These are phyloP conservation scores for Lepidium aucheri DNA, from an alignment of 345 rosid genomes.

Conservation along the genomic window DNA sequence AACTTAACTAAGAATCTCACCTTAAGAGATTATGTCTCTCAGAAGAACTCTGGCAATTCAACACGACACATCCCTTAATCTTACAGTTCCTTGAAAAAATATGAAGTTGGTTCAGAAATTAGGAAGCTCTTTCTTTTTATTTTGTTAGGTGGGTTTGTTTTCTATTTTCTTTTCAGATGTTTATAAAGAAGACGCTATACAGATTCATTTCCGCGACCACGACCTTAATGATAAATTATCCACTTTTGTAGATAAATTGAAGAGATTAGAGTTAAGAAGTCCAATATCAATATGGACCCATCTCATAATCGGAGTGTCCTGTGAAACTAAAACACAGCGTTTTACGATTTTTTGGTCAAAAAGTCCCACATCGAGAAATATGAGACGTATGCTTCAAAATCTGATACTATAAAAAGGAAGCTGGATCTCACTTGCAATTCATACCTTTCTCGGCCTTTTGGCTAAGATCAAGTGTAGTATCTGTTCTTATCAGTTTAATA, in stretches of 20 bases:
- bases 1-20: constrained; percentile 51
- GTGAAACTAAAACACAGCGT: not conserved
- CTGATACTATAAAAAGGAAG: not conserved
- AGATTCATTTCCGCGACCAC: not conserved
- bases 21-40: constrained; percentile 25
- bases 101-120: not conserved
- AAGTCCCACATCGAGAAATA: constrained; percentile 20
- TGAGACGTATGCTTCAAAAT: not conserved
- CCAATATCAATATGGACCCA: no score
- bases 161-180: not conserved
- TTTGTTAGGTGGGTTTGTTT: not conserved
- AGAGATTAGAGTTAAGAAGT: not conserved
- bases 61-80: not conserved
- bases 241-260: not conserved
- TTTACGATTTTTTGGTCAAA: not conserved
- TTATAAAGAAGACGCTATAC: not conserved
- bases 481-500: constrained; percentile 63
- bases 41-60: constrained; percentile 22
- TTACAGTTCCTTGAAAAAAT: not conserved
- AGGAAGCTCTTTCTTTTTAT: not conserved
- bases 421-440: not conserved
- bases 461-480: constrained; percentile 67
- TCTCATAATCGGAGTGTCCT: no score
- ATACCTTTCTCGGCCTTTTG: constrained; percentile 43
- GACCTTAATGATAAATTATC: not conserved